Evolutionary conservation across 73 alveolate genomes (phyloP), one percentile per base, ranked within the genome.

Genomic region (Paramecium primaurelia): DNA sequence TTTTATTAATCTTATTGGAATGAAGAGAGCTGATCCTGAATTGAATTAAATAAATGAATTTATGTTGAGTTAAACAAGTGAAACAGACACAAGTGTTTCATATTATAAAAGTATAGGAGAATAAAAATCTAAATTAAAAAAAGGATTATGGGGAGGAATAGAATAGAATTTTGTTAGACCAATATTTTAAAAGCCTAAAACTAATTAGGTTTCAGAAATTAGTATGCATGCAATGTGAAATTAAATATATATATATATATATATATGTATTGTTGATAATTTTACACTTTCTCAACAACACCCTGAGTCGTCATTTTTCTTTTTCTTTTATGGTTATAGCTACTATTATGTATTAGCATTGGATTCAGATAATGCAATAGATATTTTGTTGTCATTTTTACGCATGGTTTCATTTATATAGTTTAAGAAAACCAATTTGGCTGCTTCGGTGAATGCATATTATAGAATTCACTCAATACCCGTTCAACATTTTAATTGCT

Each of bases 361-460:
- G 51, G 47, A 14, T 58, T 86, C 88, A 28, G 71, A 59, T 34
- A 59, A 34, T 28, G 88, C 58, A 71, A 89, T 51, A 1, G 94
- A 89, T 1, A 37, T 59, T 42, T 59, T 83, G 36, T 68, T 59
- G 44, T 71, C 86, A 37, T 83, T 89, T 71, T 71, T 89, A 84
- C 75, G 71, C 37, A 89, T 37, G 2, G 75, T 38, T 44, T 71
- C 59, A 25, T 68, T 44, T 14, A 89, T 51, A 26, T 89, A 71
- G 47, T 89, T 89, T 68, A 89, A 20, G 84, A 89, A 89, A 20
- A 83, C 94, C 28, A 83, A 51, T 30, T 89, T 59, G 45, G 94
- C 94, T 45, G 92, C 54, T 60, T 68, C 88, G 54, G 71, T 47
- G 58, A 89, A 89, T 89, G 88, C 94, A 38, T 89, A 77, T 32